Evolutionary conservation across 352 stramenopile species (phyloP), one percentile per base, ranked within the genome.

Genomic region (Saprolegnia diclina): DNA sequence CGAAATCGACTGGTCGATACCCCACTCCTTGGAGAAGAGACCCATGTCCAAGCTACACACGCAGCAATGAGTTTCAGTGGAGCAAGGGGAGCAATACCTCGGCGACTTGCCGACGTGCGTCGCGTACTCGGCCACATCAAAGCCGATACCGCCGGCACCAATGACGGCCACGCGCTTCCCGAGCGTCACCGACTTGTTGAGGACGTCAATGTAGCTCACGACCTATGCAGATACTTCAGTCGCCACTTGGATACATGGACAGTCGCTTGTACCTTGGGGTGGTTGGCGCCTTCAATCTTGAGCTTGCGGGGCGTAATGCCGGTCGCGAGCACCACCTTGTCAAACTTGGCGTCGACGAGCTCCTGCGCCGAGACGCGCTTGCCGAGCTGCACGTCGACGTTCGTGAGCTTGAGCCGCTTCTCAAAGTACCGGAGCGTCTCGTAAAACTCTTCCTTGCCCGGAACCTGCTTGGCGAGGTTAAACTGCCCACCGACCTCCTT

Each of bases 371-470:
- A 74, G 1, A 94, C 76, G 63, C 72, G 75, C 52, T 81, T 57
- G 38, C 77, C 74, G 32, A 97, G 82, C 48, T 84, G 78, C 38
- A 97, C 76, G n/a, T 94, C 85, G 0, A 97, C 91, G 18, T 79
- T 78, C 2, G 76, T 78, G 38, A 97, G 79, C 71, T 96, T 83
- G 54, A 98, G 71, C 73, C 95, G 83, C 46, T 88, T 88, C 59
- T 82, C 70, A 74, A 98, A 99, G 79, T 98, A 98, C 9, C 96
- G 85, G 46, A 99, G 79, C 18, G 95, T 98, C 81, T 99, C 96
- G 73, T 98, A 88, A 71, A 99, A 99, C 73, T 99, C 96, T 68
- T 98, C 95, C 76, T 99, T 99, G 24, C 96, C 95, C 13, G 96
- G 96, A 62, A 99, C 87, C 46, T 81, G 77, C 81, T 99, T 98